These are phyloP conservation scores for Fusarium ambrosium DNA, from an alignment of 2,329 filamentous ascomycete species.

Conservation along the genomic window DNA sequence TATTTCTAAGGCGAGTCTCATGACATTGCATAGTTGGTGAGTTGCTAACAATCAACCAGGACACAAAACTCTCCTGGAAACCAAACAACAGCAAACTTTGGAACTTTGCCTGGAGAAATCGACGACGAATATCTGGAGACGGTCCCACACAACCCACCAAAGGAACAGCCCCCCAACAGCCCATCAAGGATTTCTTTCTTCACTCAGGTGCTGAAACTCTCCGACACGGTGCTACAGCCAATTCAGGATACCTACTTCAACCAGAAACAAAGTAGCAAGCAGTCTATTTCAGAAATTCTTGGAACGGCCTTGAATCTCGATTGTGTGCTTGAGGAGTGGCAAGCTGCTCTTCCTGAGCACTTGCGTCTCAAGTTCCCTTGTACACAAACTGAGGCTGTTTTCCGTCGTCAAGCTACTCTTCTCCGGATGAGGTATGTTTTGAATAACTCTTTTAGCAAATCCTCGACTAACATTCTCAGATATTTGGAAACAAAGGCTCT, in stretches of 20 bases:
- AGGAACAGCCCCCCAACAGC: slow-evolving; percentile 34
- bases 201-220: slow-evolving; percentile 38
- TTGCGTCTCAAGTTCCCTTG: slow-evolving; percentile 35
- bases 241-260: slow-evolving; percentile 35
- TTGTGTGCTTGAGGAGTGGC: slow-evolving; percentile 41
- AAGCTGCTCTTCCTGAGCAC: slow-evolving; percentile 37
- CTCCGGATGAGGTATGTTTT: slow-evolving; percentile 38
- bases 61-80: slow-evolving; percentile 38
- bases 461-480: slow-evolving; percentile 20
- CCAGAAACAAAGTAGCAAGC: neutral
- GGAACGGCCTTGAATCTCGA: slow-evolving; percentile 37
- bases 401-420: slow-evolving; percentile 43
- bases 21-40: fast-evolving
- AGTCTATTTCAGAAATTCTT: slow-evolving; percentile 25
- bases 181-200: slow-evolving; percentile 44
- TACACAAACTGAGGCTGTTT: slow-evolving; percentile 32
- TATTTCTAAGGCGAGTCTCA: slow-evolving; percentile 31
- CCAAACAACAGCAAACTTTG: slow-evolving; percentile 25
- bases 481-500: slow-evolving; percentile 44
- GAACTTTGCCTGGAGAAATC: slow-evolving; percentile 37
- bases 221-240: slow-evolving; percentile 37
- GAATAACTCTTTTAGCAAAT: fast-evolving
- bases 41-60: slow-evolving; percentile 8
- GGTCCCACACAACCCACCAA: slow-evolving; percentile 1
- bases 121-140: slow-evolving; percentile 44